Percentiles rank a stretch among this genome's conserved stretches.
phyloP scores from a whole-genome alignment of 768 basidiomycete genomes.

The Termitomyces sp. region DNA sequence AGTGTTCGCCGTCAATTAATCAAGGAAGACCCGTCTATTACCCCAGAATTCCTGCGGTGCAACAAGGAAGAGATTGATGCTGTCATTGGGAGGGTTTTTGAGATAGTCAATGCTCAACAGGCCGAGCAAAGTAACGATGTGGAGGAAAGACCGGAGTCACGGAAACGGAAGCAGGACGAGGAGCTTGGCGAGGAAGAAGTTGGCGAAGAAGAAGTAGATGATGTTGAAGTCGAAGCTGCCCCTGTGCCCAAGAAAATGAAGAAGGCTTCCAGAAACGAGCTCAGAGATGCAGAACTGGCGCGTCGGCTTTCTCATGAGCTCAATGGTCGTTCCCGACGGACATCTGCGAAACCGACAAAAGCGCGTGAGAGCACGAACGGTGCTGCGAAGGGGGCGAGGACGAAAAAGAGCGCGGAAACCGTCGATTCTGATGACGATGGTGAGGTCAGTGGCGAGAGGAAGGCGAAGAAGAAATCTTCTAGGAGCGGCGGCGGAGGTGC shows the following conservation, averaged over 20 bases:
- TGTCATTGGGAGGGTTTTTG: constrained; percentile 65
- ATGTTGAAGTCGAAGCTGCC: constrained; percentile 24
- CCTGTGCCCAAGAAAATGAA: constrained; percentile 46
- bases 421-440: constrained; percentile 55
- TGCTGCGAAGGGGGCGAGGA: constrained; percentile 36
- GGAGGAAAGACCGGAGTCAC: constrained; percentile 24
- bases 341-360: constrained; percentile 33
- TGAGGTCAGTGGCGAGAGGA: constrained; percentile 35
- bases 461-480: constrained; percentile 47
- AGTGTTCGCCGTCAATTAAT: constrained; percentile 76
- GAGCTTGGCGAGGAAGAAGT: constrained; percentile 31
- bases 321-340: constrained; percentile 57
- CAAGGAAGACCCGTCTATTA: constrained; percentile 49
- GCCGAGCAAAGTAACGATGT: constrained; percentile 27
- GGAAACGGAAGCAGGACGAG: constrained; percentile 32
- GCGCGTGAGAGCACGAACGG: constrained; percentile 33
- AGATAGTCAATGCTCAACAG: constrained; percentile 45
- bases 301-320: constrained; percentile 68
- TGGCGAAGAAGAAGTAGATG: constrained; percentile 32
- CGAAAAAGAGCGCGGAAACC: constrained; percentile 52
- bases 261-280: constrained; percentile 48
- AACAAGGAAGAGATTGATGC: constrained; percentile 67
- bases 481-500: constrained; percentile 44
- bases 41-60: constrained; percentile 58
- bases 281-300: constrained; percentile 69